phyloP scores from a whole-genome alignment of 768 basidiomycete genomes.

The Hygrophorus pudorinus region DNA sequence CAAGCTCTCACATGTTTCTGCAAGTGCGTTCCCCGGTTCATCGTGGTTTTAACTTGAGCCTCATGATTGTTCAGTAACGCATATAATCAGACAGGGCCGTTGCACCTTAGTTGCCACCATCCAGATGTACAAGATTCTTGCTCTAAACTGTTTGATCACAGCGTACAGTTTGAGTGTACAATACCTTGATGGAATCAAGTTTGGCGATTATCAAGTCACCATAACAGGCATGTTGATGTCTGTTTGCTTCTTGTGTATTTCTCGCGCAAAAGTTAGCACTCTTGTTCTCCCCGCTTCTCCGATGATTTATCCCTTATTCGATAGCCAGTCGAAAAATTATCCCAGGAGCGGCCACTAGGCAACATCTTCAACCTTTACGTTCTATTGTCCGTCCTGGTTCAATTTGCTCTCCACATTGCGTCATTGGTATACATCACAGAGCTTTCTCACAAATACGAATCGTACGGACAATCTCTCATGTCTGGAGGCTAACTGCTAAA shows the following conservation, averaged over 20 bases:
- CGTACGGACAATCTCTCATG: slow-evolving; percentile 37
- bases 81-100: slow-evolving; percentile 96
- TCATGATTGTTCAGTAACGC: slow-evolving; percentile 53
- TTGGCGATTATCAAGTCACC: slow-evolving; percentile 97
- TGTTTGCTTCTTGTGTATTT: slow-evolving; percentile 97
- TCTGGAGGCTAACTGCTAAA: slow-evolving; percentile 5
- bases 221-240: slow-evolving; percentile 97
- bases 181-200: slow-evolving; percentile 98
- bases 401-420: slow-evolving; percentile 90
- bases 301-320: not conserved
- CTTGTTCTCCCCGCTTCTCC: not conserved
- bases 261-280: slow-evolving; percentile 77
- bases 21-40: slow-evolving; percentile 48
- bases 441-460: slow-evolving; percentile 67
- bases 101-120: slow-evolving; percentile 98
- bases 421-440: slow-evolving; percentile 90
- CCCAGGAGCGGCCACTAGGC: slow-evolving; percentile 83
- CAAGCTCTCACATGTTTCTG: slow-evolving; percentile 93
- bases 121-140: slow-evolving; percentile 99
- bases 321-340: slow-evolving; percentile 94
- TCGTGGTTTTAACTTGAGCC: not conserved
- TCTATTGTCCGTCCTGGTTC: slow-evolving; percentile 79
- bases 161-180: slow-evolving; percentile 98
- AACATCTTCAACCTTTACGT: slow-evolving; percentile 98
- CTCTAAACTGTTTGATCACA: slow-evolving; percentile 94